Base-by-base conservation (phyloP, 1,139 yeast species). In the Barnettozyma hawaiiensis region DNA sequence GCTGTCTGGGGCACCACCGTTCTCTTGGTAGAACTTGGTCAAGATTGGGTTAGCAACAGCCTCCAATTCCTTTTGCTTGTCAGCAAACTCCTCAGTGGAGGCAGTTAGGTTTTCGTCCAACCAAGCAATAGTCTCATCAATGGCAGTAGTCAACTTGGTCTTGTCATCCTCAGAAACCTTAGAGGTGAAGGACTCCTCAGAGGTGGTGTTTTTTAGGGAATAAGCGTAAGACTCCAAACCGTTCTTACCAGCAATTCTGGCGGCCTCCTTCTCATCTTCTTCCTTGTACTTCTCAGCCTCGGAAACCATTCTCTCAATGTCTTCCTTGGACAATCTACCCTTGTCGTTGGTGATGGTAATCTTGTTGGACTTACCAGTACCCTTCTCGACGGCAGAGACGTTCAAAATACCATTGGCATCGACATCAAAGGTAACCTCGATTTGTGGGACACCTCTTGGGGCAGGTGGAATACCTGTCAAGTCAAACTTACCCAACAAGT, bases 401-500 rank as follows among this genome's bases (percentile, higher is more conserved):
- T 86, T 86, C 71, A 86, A 77, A 71, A 86, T 86, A 72, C 95
- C 95, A 68, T 85, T 89, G 61, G 95, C 89, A 66, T 85, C 95
- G 61, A 85, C 78, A 69, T 85, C 95, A 65, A 86, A 86, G 58
- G 95, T 85, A 59, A 85, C 95, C 76, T 85, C 95, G 61, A 85
- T 85, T 75, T 85, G 94, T 63, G 95, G 95, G 54, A 85, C 95
- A 76, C 95, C 95, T 75, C 92, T 86, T 69, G 95, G 95, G 50
- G 95, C 95, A 62, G 95, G 95, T 64, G 95, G 95, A 56, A 85
- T 85, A 67, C 95, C 95, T 60, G 89, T 73, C 63, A 85, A 79
- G 68, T 89, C 92, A 70, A 86, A 85, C 79, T 85, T 85, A 74
- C 95, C 95, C 64, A 85, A 83, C 70, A 85, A 71, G 80, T 85